A percentile compares a stretch with the other conserved stretches of the same genome.
Conservation (phyloP, 1,284 basidiomycete genomes). For the Trametes hirsuta region DNA sequence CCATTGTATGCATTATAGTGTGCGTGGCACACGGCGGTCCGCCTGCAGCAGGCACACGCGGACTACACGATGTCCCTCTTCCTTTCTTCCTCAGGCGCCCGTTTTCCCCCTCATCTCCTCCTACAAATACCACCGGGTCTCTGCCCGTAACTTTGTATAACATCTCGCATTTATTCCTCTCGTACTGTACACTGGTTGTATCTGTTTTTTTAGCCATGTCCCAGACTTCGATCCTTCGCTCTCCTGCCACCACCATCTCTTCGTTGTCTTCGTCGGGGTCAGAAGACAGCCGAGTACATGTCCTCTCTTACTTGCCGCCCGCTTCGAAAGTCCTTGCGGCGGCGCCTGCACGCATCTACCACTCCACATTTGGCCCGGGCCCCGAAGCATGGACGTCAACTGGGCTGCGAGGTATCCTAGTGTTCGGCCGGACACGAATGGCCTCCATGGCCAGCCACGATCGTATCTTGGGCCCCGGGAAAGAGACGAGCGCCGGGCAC, state of each 20-base stretch:
- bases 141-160: neutral
- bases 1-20: neutral
- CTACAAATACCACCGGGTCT: slow-evolving; percentile 12
- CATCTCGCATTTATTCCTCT: neutral
- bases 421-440: slow-evolving; percentile 68
- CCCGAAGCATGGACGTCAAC: slow-evolving; percentile 69
- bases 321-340: slow-evolving; percentile 32
- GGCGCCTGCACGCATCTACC: slow-evolving; percentile 51
- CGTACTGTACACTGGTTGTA: slow-evolving; percentile 2
- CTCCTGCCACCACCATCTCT: slow-evolving; percentile 24
- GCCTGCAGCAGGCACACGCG: slow-evolving; percentile 13
- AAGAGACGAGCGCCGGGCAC: slow-evolving; percentile 26
- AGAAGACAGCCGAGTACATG: slow-evolving; percentile 30
- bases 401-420: slow-evolving; percentile 71
- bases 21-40: slow-evolving; percentile 6
- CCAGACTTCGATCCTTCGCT: slow-evolving; percentile 10
- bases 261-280: slow-evolving; percentile 17
- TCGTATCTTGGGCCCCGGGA: slow-evolving; percentile 20
- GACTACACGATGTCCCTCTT: slow-evolving; percentile 22
- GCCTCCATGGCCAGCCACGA: slow-evolving; percentile 30
- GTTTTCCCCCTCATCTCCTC: neutral
- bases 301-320: slow-evolving; percentile 34
- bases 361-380: slow-evolving; percentile 51
- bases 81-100: slow-evolving; percentile 18
- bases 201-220: slow-evolving; percentile 13